Evolutionary conservation across 1,284 basidiomycete species (phyloP), one percentile per base, ranked within the genome.

Genomic region (Ganoderma resinaceum): DNA sequence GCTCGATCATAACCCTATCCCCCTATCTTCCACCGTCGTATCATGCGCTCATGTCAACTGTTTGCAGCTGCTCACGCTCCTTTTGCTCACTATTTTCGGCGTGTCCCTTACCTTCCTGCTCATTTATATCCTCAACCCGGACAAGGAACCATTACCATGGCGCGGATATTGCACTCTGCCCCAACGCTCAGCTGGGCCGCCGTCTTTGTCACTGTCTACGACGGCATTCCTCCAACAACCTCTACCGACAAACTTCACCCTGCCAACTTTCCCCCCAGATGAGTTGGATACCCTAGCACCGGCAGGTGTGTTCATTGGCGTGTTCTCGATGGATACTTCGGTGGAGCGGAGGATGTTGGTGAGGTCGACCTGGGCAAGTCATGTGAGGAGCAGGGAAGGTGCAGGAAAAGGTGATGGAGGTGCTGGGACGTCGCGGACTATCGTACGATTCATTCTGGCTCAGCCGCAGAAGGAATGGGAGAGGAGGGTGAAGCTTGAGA

Each of bases 101-200:
- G 87, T 95, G 70, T 90, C 90, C 72, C 85, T 94, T 73, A 92
- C 94, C 67, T 88, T 95, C 68, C 84, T 94, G 65, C 87, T 98
- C 79, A 96, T 96, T 78, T 93, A 97, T 80, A 88, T 97, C 71
- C 89, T 98, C 77, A 97, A 98, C 78, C 95, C 96, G 58, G 97
- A 99, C 86, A 98, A 98, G 80, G 92, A 94, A 66, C 92, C 95
- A 18, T 82, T 97, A 37, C 96, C 97, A 55, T 99, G 96, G 96
- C 90, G 96, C 72, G 90, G 91, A 33, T 97, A 97, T 79, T 99
- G 97, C 80, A 87, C 92, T 63, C 82, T 90, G 70, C 86, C 89
- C 52, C 84, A 86, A 62, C 67, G 81, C 42, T 85, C 87, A 20
- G 74, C 76, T 5, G 69, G 75, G 16, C 80, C 76, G 77, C 86